Evolutionary conservation across 1,284 basidiomycete genomes (phyloP).

Genomic region (Polyporus tsugae): DNA sequence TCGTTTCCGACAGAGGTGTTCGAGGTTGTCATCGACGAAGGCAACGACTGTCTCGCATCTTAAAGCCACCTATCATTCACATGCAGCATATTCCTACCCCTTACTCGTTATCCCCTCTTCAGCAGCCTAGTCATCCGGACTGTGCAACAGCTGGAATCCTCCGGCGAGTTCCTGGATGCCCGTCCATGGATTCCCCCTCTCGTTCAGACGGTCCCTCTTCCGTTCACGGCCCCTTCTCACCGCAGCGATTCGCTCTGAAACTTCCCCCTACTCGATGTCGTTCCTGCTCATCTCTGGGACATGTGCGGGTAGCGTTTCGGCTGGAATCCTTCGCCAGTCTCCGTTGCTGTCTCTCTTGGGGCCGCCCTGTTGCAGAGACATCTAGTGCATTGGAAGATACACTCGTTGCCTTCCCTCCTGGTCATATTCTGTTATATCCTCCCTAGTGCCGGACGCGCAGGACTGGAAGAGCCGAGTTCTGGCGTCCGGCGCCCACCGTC

Average conservation of each 20-base stretch:
- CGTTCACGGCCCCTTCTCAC: too few relatives aligned
- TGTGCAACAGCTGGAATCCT: neutral
- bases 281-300: neutral
- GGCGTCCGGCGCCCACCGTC: neutral
- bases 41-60: neutral
- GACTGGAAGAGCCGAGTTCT: neutral
- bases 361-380: neutral
- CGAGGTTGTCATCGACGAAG: neutral
- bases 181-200: neutral
- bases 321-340: neutral
- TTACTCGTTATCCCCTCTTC: neutral
- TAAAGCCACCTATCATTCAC: neutral
- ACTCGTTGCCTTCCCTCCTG: neutral
- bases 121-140: neutral
- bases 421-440: neutral
- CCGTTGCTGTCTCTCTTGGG: neutral
- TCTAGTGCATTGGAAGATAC: neutral
- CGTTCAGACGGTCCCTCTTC: neutral
- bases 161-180: neutral
- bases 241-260: neutral
- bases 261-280: neutral
- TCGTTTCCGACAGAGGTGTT: neutral
- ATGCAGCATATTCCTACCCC: neutral
- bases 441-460: neutral
- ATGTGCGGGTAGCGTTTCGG: neutral